Evolutionary conservation across 1,284 basidiomycete species (phyloP), one percentile per base, ranked within the genome.

Genomic region (Ustilago loliicola): DNA sequence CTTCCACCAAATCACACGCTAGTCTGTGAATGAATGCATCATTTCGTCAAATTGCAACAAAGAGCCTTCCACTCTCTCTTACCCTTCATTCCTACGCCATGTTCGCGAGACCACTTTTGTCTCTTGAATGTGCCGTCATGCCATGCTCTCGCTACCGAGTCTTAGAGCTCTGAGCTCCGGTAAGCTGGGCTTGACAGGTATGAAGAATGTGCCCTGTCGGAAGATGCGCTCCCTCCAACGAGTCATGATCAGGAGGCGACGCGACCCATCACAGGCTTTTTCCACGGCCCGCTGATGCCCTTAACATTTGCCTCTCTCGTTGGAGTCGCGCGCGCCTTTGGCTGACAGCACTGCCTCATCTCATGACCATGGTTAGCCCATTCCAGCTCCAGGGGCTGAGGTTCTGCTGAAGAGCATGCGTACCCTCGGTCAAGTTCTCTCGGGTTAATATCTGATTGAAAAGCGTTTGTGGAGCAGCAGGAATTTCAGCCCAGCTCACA

Each of bases 401-500:
- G 15, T 19, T 7, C 17, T 19, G 40, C 40, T 5, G 32, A 15
- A 38, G 3, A 38, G 36, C 36, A 38, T 38, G 36, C 15, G 13
- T 15, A 38, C 15, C 13, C 36, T 38, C 36, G 36, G 36, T 38
- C 17, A 34, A 34, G 32, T 7, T 7, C 32, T 5, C 32, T 34
- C 32, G 32, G 32, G 11, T 34, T 34, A 11, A 34, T 34, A 11
- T 34, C 5, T 11, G 32, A 34, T 42, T 42, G 40, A 21, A 10
- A 19, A 21, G 7, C 13, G 4, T 42, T 21, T 19, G 40, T 42
- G 7, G 40, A 15, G 13, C 40, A 19, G 40, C 9, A 42, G 15
- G 45, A 13, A 51, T 4, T 51, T 30, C 25, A 51, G 50, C 50
- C 50, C 50, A 51, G 23, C 50, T 51, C 50, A 27, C 21, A 50